A percentile compares a stretch with the other conserved stretches of the same genome.
Evolutionary conservation across 2,329 filamentous ascomycete species (phyloP).

Genomic region (Aspergillus neotritici): DNA sequence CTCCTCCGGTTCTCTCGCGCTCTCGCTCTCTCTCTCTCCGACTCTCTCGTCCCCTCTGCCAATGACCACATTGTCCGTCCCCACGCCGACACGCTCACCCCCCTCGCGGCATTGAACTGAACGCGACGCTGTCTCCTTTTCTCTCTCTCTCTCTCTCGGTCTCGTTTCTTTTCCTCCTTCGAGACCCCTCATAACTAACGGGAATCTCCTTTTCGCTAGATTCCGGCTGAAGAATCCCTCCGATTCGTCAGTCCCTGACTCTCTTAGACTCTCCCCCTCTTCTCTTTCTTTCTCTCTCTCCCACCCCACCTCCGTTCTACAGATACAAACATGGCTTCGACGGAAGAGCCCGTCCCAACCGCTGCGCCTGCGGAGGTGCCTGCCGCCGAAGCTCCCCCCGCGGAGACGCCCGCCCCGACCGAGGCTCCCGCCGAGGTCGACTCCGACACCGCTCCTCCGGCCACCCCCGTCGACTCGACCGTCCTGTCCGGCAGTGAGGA

Average conservation of each 20-base stretch:
- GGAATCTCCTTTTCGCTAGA: conserved; percentile 13
- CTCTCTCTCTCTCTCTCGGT: background rate
- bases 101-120: no score
- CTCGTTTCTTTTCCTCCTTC: background rate
- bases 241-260: conserved; percentile 3
- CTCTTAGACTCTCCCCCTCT: background rate
- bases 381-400: conserved; percentile 26
- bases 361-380: conserved; percentile 16
- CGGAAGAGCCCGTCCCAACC: conserved; percentile 27
- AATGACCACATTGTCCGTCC: no score
- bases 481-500: conserved; percentile 31
- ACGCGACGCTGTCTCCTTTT: no score
- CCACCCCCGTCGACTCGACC: conserved; percentile 31
- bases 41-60: no score
- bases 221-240: conserved; percentile 2
- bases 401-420: conserved; percentile 30
- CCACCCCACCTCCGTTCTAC: background rate
- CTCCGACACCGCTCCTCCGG: conserved; percentile 27
- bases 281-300: background rate
- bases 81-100: no score
- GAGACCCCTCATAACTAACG: conserved; percentile 8
- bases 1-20: no score
- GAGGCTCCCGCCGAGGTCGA: conserved; percentile 21
- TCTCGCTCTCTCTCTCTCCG: no score
- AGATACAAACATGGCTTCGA: conserved; percentile 28